These are phyloP conservation scores for Trichopus zeylanicus DNA, from an alignment of 116 monocot genomes.

Conservation along the genomic window DNA sequence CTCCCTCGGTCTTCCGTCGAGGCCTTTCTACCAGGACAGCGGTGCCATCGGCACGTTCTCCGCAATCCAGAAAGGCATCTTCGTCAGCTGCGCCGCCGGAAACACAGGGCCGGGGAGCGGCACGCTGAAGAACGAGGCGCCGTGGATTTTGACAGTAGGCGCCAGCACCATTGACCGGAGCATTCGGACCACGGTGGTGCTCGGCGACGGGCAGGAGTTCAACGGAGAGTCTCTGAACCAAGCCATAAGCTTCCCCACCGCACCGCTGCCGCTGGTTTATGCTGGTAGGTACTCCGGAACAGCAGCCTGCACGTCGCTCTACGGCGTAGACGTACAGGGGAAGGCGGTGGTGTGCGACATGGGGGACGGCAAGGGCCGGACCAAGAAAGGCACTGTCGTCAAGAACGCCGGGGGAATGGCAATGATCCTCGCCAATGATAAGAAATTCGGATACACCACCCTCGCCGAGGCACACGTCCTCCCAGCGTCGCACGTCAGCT, in stretches of 20 bases:
- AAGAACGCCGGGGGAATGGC: not conserved
- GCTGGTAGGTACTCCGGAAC: not conserved
- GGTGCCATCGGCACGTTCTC: constrained; percentile 8
- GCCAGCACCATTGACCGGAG: constrained; percentile 17
- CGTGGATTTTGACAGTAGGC: constrained; percentile 22
- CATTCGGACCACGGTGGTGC: constrained; percentile 4
- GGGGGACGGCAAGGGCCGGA: not conserved
- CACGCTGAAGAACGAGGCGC: constrained; percentile 10
- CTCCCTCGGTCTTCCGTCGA: not conserved
- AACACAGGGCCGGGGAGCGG: constrained; percentile 3
- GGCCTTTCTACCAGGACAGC: not conserved
- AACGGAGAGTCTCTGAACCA: constrained; percentile 18
- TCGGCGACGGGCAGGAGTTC: constrained; percentile 14
- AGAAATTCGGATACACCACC: not conserved
- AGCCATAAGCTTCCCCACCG: not conserved
- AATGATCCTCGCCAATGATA: not conserved
- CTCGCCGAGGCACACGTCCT: constrained; percentile 3
- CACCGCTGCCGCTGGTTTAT: not conserved
- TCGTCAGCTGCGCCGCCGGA: constrained; percentile 13
- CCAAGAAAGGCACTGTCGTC: not conserved
- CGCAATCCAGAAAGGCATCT: constrained; percentile 7
- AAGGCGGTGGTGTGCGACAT: not conserved
- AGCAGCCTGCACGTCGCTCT: not conserved
- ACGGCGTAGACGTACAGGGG: not conserved
- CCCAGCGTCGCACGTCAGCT: constrained; percentile 6